phyloP scores from a whole-genome alignment of 257 asterid species.

The Solanum habrochaites region DNA sequence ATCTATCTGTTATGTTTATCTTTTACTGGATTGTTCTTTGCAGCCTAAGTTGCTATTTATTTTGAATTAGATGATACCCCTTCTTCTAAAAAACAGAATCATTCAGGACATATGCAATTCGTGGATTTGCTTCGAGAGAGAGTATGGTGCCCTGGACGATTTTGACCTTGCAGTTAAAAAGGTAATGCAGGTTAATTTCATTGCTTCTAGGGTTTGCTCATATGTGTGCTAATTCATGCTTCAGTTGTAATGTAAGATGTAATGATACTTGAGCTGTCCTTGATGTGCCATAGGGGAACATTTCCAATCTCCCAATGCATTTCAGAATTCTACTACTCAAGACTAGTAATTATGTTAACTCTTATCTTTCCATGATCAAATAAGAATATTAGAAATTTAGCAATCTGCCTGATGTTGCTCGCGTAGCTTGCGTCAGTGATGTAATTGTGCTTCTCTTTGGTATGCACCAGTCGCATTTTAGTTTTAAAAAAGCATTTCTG shows the following conservation, averaged over 20 bases:
- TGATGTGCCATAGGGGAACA: background rate
- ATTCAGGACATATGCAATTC: conserved; percentile 91
- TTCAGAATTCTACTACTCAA: background rate
- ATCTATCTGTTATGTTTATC: background rate
- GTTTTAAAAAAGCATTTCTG: background rate
- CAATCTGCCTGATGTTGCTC: background rate
- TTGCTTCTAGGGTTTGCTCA: background rate
- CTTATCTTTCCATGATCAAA: background rate
- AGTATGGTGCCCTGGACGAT: conserved; percentile 72
- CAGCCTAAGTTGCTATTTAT: conserved; percentile 12
- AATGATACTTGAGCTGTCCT: background rate
- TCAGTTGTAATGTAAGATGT: background rate
- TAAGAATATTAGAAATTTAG: background rate
- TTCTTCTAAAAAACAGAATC: conserved; percentile 69
- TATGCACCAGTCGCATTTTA: background rate
- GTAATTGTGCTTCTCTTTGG: background rate
- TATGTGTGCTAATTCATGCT: background rate
- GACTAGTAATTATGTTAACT: background rate
- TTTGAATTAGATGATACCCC: conserved; percentile 62
- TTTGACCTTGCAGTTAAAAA: conserved; percentile 74
- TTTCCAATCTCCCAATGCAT: background rate
- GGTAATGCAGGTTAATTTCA: conserved; percentile 27
- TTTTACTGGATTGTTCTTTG: background rate
- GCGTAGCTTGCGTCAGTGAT: background rate
- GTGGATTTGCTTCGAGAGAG: conserved; percentile 96